Conservation (phyloP, 257 asterid species). For the Lavandula angustifolia region DNA sequence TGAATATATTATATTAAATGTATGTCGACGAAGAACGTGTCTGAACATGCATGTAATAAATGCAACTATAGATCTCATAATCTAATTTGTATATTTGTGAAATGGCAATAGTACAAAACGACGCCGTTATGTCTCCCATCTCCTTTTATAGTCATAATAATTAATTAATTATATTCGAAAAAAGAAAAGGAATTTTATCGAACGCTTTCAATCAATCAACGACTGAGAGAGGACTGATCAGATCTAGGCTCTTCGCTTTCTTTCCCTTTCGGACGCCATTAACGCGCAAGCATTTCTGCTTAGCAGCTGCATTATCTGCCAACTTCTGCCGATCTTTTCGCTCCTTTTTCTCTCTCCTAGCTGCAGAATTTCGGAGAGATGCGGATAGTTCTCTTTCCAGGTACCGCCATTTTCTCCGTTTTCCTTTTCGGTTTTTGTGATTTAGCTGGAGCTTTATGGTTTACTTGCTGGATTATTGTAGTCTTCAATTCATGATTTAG, state of each 20-base stretch:
- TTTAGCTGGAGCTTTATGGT: not conserved
- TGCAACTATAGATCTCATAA: not conserved
- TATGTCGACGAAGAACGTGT: not conserved
- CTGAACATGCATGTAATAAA: conserved; percentile 4
- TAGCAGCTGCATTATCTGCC: conserved; percentile 25
- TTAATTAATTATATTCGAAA: conserved; percentile 11
- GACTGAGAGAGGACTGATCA: conserved; percentile 36
- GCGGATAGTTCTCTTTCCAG: conserved; percentile 26
- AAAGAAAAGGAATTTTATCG: conserved; percentile 26
- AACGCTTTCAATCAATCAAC: conserved; percentile 41
- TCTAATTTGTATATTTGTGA: not conserved
- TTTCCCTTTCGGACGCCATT: conserved; percentile 34
- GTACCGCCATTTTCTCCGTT: conserved; percentile 31
- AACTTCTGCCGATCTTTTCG: conserved; percentile 35
- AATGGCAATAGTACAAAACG: not conserved
- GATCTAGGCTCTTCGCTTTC: conserved; percentile 45
- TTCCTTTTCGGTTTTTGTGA: not conserved
- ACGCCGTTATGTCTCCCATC: conserved; percentile 28
- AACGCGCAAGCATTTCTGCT: conserved; percentile 17
- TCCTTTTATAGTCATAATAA: not conserved
- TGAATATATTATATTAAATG: too few species aligned
- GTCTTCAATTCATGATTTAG: not conserved
- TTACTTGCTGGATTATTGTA: conserved; percentile 5
- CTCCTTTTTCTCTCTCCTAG: conserved; percentile 18
- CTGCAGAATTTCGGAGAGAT: conserved; percentile 22